Conservation (phyloP, 352 stramenopile species). For the Detonula confervacea region DNA sequence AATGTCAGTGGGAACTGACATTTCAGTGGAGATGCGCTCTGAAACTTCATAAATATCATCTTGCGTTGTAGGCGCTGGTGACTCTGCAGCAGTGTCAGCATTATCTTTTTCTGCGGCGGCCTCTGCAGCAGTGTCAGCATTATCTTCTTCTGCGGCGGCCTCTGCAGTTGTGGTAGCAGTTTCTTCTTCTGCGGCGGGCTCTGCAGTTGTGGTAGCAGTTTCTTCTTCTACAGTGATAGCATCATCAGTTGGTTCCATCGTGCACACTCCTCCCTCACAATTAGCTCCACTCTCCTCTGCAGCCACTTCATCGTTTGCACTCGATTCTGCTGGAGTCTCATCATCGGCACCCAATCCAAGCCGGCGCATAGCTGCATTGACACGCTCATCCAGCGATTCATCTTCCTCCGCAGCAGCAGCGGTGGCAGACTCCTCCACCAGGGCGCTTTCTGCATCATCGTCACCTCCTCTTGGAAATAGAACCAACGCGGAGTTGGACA, state of each 20-base stretch:
- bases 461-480: constrained; percentile 34
- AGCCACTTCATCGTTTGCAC: neutral
- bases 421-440: neutral
- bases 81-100: neutral
- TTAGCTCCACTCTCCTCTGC: constrained; percentile 13
- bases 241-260: constrained; percentile 3
- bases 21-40: constrained; percentile 58
- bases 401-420: constrained; percentile 24
- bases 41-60: constrained; percentile 55
- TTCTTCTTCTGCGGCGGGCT: neutral
- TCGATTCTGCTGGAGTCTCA: neutral
- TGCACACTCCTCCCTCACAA: constrained; percentile 34
- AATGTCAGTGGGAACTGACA: constrained; percentile 71
- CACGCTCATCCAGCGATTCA: constrained; percentile 77
- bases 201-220: neutral
- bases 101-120: neutral
- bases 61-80: neutral
- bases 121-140: neutral
- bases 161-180: neutral
- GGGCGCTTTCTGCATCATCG: neutral
- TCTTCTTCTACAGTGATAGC: neutral
- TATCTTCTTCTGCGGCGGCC: neutral
- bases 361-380: constrained; percentile 76
- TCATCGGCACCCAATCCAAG: constrained; percentile 61
- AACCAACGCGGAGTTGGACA: constrained; percentile 20